phyloP scores from a whole-genome alignment of 306 rosid species.

The Quercus bicolor region DNA sequence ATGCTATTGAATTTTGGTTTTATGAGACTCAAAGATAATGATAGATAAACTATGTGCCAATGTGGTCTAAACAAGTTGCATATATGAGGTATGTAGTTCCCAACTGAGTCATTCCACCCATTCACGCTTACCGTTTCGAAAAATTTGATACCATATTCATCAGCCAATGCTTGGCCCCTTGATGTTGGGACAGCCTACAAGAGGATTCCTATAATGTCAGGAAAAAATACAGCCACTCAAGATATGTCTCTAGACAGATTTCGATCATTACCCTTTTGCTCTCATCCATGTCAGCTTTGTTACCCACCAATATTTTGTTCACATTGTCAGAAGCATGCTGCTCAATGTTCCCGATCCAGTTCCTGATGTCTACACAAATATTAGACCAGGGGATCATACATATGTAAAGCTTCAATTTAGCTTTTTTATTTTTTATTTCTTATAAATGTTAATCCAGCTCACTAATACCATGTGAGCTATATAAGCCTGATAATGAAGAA shows the following conservation, averaged over 20 bases:
- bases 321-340: slow-evolving; percentile 29
- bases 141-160: slow-evolving; percentile 27
- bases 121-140: slow-evolving; percentile 25
- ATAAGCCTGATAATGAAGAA: neutral
- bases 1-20: too few relatives aligned
- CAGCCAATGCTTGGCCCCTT: slow-evolving; percentile 31
- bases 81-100: too few relatives aligned
- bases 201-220: neutral
- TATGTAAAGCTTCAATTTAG: neutral
- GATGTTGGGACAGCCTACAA: slow-evolving; percentile 31
- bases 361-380: slow-evolving; percentile 27
- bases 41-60: too few relatives aligned
- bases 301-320: slow-evolving; percentile 33
- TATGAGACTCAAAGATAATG: too few relatives aligned
- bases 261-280: slow-evolving; percentile 21
- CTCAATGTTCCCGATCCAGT: slow-evolving; percentile 35
- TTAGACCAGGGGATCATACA: neutral
- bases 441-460: neutral
- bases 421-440: neutral
- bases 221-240: neutral
- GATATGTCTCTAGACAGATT: neutral
- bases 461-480: neutral
- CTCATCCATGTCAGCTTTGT: slow-evolving; percentile 36
- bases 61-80: too few relatives aligned
- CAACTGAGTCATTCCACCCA: neutral